These are phyloP conservation scores for Rickenella mellea DNA, from an alignment of 768 basidiomycete genomes.

Conservation along the genomic window DNA sequence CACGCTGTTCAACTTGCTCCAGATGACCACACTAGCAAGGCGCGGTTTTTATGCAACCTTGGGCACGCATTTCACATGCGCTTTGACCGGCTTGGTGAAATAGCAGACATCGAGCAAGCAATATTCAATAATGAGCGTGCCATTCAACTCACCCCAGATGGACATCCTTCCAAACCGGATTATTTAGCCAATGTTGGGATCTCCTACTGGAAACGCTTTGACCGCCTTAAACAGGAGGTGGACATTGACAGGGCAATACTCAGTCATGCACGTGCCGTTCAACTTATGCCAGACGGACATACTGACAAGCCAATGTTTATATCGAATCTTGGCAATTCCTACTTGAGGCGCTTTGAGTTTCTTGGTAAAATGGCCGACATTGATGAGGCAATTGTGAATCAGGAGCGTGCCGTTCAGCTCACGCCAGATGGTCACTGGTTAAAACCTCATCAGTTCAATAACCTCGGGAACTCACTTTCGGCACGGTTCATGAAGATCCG, in stretches of 20 bases:
- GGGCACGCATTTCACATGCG: constrained; percentile 1
- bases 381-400: background rate
- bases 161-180: constrained; percentile 6
- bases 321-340: constrained; percentile 6
- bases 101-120: constrained; percentile 1
- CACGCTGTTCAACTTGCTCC: constrained; percentile 6
- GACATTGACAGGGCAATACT: constrained; percentile 7
- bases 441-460: background rate
- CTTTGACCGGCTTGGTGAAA: constrained; percentile 6
- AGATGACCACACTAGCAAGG: constrained; percentile 5
- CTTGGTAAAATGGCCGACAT: background rate
- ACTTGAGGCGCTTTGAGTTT: constrained; percentile 2
- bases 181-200: constrained; percentile 6
- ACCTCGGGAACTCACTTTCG: background rate
- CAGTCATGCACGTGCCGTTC: background rate
- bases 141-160: constrained; percentile 3
- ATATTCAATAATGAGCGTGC: background rate
- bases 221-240: constrained; percentile 1
- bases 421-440: background rate
- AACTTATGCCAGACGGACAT: constrained; percentile 7
- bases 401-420: background rate
- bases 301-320: constrained; percentile 1
- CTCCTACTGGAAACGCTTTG: constrained; percentile 3
- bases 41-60: constrained; percentile 4
- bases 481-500: background rate